Base-by-base conservation (phyloP, 2,329 filamentous ascomycete genomes). In the Ascochyta clinopodiicola region DNA sequence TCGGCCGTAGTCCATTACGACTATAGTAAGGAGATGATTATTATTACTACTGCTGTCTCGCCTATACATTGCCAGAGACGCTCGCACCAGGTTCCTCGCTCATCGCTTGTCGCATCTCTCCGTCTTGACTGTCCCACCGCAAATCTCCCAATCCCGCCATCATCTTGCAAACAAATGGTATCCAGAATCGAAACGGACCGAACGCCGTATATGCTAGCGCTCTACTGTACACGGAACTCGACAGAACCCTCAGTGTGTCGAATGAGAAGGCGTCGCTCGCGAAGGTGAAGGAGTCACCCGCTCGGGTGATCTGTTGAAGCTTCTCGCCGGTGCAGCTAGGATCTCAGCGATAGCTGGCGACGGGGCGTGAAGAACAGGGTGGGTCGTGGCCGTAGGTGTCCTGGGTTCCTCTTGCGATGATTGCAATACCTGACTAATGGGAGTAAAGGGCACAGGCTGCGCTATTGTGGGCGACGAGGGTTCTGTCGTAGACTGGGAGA, bases 271-370 rank as follows among this genome's bases (percentile, higher is more conserved):
- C 2, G 47, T 25, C 13, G 42, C 51, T 21, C 47, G 34, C 21
- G 53, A 43, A 4, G 53, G 53, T 9, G 53, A 51, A 15, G 47
- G 47, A 15, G 43, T 56, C 22, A n/a, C 53, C 6, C 53, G 53
- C 31, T 51, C 53, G 1, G 47, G 53, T 5, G 53, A 56, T 21
- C 44, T 43, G 9, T 17, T 56, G 43, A 51, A 50, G 24, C 32
- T 51, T 43, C 47, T 39, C 21, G 40, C 53, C 15, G 53, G 53
- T n/a, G 53, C 47, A 22, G 53, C 53, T 47, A 56, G 19, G 8
- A 56, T 56, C 32, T 56, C 47, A 25, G 53, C 53, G 9, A 56
- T 56, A 12, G 53, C 53, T 9, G 53, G 53, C 21, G 53, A 56
- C 12, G 53, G 53, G n/a, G 47, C 53, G n/a, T 51, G 48, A 2